A percentile compares a stretch with the other conserved stretches of the same genome.
Conservation (phyloP, 2,329 filamentous ascomycete genomes). For the Coniella lustricola region DNA sequence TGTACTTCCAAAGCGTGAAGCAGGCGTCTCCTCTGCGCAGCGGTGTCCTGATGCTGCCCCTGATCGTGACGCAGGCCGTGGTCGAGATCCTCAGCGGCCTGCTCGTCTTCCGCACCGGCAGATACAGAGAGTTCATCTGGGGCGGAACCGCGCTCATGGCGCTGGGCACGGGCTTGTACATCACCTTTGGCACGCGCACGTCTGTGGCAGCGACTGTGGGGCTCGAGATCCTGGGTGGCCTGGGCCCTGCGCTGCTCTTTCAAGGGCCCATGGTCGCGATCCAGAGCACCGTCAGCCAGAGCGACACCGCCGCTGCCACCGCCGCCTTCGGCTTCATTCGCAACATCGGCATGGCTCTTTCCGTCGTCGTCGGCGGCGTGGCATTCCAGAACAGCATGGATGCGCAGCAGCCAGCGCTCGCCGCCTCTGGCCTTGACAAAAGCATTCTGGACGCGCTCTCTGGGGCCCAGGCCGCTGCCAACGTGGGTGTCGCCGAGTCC, state of each 20-base stretch:
- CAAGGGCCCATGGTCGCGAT: slow-evolving; percentile 47
- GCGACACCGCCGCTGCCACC: slow-evolving; percentile 54
- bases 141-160: slow-evolving; percentile 43
- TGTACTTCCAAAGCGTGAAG: slow-evolving; percentile 60
- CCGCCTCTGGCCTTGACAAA: slow-evolving; percentile 18
- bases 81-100: slow-evolving; percentile 15
- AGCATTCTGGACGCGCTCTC: slow-evolving; percentile 28
- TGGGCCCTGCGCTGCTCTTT: slow-evolving; percentile 22
- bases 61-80: neutral
- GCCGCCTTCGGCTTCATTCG: slow-evolving; percentile 51
- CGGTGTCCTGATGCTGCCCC: slow-evolving; percentile 26
- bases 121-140: slow-evolving; percentile 46
- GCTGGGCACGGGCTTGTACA: slow-evolving; percentile 48
- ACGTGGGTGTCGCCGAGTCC: slow-evolving; percentile 33
- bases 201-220: neutral
- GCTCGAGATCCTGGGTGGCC: neutral
- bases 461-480: slow-evolving; percentile 37
- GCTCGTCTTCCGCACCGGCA: slow-evolving; percentile 43
- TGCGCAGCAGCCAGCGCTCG: neutral
- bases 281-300: slow-evolving; percentile 48
- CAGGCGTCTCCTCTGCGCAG: slow-evolving; percentile 47
- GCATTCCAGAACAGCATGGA: slow-evolving; percentile 23
- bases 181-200: slow-evolving; percentile 33
- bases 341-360: slow-evolving; percentile 45
- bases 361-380: slow-evolving; percentile 43